These are phyloP conservation scores for Chlorella vulgaris DNA, from an alignment of 139 green algal species.

Conservation along the genomic window DNA sequence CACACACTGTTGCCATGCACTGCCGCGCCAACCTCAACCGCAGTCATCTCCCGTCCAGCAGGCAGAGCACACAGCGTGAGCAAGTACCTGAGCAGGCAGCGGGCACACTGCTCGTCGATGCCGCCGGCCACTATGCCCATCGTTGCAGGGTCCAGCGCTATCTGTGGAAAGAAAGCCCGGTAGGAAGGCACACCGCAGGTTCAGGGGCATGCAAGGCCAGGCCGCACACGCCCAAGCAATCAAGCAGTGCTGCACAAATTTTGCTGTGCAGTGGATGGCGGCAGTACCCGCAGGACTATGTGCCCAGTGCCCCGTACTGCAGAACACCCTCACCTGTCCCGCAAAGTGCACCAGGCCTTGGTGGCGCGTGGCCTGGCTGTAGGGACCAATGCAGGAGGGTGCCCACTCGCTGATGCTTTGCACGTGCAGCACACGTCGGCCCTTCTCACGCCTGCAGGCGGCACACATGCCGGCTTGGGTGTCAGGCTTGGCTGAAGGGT, in stretches of 20 bases:
- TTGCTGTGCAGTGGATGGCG: neutral
- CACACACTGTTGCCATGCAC: too few relatives aligned
- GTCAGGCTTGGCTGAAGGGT: neutral
- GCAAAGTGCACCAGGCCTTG: constrained; percentile 53
- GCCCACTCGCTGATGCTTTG: constrained; percentile 96
- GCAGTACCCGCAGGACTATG: neutral
- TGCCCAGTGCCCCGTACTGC: neutral
- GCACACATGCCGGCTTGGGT: neutral
- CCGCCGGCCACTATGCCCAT: constrained; percentile 64
- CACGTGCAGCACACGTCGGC: constrained; percentile 89
- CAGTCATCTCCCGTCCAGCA: too few relatives aligned
- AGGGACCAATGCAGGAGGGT: constrained; percentile 96
- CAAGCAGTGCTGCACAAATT: neutral
- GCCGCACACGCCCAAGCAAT: neutral
- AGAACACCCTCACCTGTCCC: constrained; percentile 50
- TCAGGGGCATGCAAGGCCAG: neutral
- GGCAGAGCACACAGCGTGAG: too few relatives aligned
- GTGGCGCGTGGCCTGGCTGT: constrained; percentile 79
- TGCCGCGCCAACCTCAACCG: too few relatives aligned
- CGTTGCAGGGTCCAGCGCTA: constrained; percentile 72
- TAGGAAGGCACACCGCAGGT: too few relatives aligned
- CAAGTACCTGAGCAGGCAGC: constrained; percentile 27
- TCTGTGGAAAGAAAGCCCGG: constrained; percentile 35
- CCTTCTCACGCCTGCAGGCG: constrained; percentile 11
- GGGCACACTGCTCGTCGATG: constrained; percentile 11